phyloP scores from a whole-genome alignment of 495 filamentous ascomycete genomes.

The Penicillium ucsense region DNA sequence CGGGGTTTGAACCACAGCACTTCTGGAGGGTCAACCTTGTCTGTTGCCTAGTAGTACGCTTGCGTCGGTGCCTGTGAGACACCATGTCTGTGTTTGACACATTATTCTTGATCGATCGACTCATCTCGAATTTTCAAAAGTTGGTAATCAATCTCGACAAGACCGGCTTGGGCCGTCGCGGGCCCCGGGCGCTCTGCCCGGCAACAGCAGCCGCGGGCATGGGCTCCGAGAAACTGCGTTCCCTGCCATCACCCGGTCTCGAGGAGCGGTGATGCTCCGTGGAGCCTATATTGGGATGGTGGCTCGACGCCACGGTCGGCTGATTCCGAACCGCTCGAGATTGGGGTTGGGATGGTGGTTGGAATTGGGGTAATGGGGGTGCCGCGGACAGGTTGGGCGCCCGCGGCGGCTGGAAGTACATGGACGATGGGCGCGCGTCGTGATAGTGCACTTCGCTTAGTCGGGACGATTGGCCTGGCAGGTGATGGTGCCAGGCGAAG shows the following conservation, averaged over 20 bases:
- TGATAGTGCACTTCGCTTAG: conserved; percentile 15
- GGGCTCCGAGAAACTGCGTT: conserved; percentile 17
- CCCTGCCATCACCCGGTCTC: conserved; percentile 9
- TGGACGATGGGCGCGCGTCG: conserved; percentile 9
- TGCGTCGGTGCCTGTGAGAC: too few species aligned
- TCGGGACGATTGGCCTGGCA: conserved; percentile 13
- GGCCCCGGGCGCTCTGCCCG: conserved; percentile 2
- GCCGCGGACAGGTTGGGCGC: not conserved
- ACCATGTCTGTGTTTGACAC: too few species aligned
- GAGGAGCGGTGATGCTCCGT: conserved; percentile 1
- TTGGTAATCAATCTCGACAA: conserved; percentile 34
- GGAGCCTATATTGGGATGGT: not conserved
- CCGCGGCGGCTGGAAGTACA: conserved; percentile 5
- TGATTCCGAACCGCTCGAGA: conserved; percentile 1
- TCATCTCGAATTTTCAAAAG: conserved; percentile 3
- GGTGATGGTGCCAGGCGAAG: conserved; percentile 1
- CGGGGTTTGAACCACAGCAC: too few species aligned
- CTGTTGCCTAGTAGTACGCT: too few species aligned
- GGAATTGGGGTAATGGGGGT: conserved; percentile 1
- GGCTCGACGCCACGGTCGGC: conserved; percentile 5
- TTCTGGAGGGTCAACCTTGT: too few species aligned
- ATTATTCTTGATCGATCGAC: too few species aligned
- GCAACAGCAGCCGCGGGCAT: conserved; percentile 3
- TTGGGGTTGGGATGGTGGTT: not conserved
- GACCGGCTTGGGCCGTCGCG: conserved; percentile 27